Evolutionary conservation across 2,329 filamentous ascomycete genomes (phyloP).

Genomic region (Calonectria pseudoreteaudii): DNA sequence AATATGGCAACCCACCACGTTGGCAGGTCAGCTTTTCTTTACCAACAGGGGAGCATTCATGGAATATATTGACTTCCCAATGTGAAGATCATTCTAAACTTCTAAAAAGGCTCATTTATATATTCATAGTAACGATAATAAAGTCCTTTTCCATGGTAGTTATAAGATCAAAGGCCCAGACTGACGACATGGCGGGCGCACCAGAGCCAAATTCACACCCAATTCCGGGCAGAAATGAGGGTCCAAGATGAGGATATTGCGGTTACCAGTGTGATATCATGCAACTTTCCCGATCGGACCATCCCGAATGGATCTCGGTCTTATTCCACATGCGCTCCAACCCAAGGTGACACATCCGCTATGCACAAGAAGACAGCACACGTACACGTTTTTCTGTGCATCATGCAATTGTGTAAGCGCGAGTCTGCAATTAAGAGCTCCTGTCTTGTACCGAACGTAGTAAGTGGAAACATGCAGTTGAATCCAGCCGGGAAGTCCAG

Average conservation of each 20-base stretch:
- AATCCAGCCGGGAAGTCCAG: not conserved
- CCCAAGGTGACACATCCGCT: not conserved
- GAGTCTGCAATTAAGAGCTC: not conserved
- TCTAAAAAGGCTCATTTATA: not conserved
- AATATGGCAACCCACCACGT: not conserved
- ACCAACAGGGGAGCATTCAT: not conserved
- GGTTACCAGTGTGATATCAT: not conserved
- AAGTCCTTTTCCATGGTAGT: not conserved
- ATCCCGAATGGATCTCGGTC: not conserved
- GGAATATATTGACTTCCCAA: not conserved
- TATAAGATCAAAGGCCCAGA: not conserved
- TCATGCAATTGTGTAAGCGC: not conserved
- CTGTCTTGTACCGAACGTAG: not conserved
- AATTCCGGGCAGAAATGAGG: not conserved
- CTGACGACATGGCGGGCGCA: not conserved
- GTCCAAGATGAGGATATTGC: not conserved
- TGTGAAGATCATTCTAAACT: not conserved
- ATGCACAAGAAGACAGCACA: not conserved
- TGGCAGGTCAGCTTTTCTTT: not conserved
- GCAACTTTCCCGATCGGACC: not conserved
- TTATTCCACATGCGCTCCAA: not conserved
- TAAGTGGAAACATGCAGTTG: not conserved
- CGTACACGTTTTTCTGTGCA: not conserved
- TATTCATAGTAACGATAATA: not conserved
- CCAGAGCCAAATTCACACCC: not conserved